Conservation (phyloP, 2,329 filamentous ascomycete genomes). For the Tolypocladium paradoxum region DNA sequence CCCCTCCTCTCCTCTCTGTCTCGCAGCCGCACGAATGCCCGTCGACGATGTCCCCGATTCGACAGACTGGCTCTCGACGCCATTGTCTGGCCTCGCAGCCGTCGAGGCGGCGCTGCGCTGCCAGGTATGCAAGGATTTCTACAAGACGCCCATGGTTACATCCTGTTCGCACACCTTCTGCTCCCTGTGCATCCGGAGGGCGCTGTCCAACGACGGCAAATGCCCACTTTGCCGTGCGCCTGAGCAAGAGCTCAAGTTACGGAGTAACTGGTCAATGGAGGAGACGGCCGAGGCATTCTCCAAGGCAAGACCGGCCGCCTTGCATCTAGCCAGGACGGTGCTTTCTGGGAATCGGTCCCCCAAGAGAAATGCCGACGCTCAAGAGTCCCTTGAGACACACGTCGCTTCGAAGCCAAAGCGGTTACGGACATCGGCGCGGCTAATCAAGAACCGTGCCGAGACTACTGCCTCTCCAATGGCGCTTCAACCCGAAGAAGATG, state of each 20-base stretch:
- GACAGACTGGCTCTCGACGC: constrained; percentile 74
- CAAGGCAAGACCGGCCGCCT: constrained; percentile 47
- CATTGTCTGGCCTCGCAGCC: constrained; percentile 51
- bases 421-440: constrained; percentile 39
- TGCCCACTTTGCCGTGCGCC: constrained; percentile 73
- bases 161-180: constrained; percentile 95
- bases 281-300: constrained; percentile 75
- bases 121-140: constrained; percentile 98
- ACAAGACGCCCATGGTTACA: constrained; percentile 86
- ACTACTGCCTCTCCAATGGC: constrained; percentile 10
- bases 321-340: constrained; percentile 49
- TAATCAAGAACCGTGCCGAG: constrained; percentile 31
- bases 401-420: constrained; percentile 31
- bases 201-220: constrained; percentile 70
- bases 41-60: constrained; percentile 52
- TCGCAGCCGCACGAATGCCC: constrained; percentile 13
- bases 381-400: constrained; percentile 13
- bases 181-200: constrained; percentile 85
- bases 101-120: constrained; percentile 84
- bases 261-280: constrained; percentile 75
- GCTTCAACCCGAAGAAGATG: constrained; percentile 8
- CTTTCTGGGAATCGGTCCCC: constrained; percentile 10
- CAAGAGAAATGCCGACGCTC: constrained; percentile 42
- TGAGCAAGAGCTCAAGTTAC: constrained; percentile 76
- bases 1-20: not conserved